These are phyloP conservation scores for Cubamyces sp. DNA, from an alignment of 768 basidiomycete species.

Conservation along the genomic window DNA sequence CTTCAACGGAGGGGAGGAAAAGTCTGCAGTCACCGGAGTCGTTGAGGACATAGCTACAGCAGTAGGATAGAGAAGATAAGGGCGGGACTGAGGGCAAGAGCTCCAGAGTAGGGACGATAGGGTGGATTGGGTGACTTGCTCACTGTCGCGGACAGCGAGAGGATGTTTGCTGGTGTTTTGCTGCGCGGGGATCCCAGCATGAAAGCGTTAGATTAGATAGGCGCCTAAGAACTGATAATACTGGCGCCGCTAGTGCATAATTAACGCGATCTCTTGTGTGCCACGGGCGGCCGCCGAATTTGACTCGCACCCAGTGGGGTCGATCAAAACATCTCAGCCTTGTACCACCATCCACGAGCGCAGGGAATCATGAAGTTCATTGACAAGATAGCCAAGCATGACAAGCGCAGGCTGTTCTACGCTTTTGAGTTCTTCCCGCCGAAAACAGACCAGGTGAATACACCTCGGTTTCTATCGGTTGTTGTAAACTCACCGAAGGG, in stretches of 20 bases:
- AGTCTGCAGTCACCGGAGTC: conserved; percentile 78
- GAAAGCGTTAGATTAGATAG: conserved; percentile 17
- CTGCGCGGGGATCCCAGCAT: conserved; percentile 3
- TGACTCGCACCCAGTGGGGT: conserved; percentile 18
- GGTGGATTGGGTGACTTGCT: conserved; percentile 7
- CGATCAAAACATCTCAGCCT: background rate
- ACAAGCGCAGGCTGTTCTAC: conserved; percentile 68
- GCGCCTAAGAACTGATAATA: background rate
- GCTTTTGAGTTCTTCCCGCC: conserved; percentile 99
- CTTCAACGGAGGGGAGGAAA: conserved; percentile 88
- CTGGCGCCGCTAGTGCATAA: background rate
- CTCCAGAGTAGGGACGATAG: background rate
- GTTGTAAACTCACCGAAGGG: conserved; percentile 7
- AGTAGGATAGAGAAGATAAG: background rate
- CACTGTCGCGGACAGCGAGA: conserved; percentile 25
- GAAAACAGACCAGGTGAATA: conserved; percentile 79
- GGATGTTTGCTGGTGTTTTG: conserved; percentile 22
- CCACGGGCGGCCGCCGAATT: conserved; percentile 12
- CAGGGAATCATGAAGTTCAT: conserved; percentile 64
- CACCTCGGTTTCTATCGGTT: conserved; percentile 8
- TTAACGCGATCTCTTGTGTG: background rate
- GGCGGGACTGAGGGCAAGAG: background rate
- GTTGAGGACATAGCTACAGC: conserved; percentile 45
- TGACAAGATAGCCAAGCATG: conserved; percentile 61
- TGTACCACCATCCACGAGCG: background rate